These are phyloP conservation scores for Hordeum marinum DNA, from an alignment of 176 grass and related monocot genomes.

Conservation along the genomic window DNA sequence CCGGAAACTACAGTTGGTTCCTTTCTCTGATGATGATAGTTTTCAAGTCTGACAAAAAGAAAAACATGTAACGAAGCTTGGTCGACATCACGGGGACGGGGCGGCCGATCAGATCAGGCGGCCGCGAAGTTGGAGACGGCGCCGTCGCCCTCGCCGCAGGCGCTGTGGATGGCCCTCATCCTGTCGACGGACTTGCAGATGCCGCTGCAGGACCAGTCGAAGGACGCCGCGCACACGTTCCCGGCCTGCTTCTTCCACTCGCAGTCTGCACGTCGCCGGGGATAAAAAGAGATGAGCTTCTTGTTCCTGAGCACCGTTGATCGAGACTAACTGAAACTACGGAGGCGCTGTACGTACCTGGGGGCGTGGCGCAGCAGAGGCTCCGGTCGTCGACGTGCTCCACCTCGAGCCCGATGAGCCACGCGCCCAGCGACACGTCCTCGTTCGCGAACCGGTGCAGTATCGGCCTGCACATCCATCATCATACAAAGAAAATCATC, in stretches of 20 bases:
- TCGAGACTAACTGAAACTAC: too few species aligned
- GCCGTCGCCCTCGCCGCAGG: conserved; percentile 45
- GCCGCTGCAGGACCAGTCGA: conserved; percentile 61
- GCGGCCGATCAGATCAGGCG: neutral
- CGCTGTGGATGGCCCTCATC: conserved; percentile 54
- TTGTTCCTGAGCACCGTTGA: too few species aligned
- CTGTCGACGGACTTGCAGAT: conserved; percentile 54
- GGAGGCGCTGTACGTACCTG: conserved; percentile 3
- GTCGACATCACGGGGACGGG: neutral
- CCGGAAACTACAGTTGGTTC: neutral
- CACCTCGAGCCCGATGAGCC: conserved; percentile 79
- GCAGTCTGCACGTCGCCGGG: conserved; percentile 21
- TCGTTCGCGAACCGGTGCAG: conserved; percentile 85
- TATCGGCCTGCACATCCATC: conserved; percentile 42
- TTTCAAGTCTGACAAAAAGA: neutral
- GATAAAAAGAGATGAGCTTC: neutral
- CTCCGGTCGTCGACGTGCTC: conserved; percentile 78
- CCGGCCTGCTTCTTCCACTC: conserved; percentile 62
- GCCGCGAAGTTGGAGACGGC: conserved; percentile 30
- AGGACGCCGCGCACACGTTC: conserved; percentile 52
- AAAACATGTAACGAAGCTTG: neutral
- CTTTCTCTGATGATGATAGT: neutral
- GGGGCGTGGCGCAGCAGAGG: conserved; percentile 77
- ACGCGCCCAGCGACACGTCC: conserved; percentile 77
- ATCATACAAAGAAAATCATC: neutral